Percentiles rank a stretch among this genome's conserved stretches.
Evolutionary conservation across 2,329 filamentous ascomycete species (phyloP).

Genomic region (Emergomyces orientalis): DNA sequence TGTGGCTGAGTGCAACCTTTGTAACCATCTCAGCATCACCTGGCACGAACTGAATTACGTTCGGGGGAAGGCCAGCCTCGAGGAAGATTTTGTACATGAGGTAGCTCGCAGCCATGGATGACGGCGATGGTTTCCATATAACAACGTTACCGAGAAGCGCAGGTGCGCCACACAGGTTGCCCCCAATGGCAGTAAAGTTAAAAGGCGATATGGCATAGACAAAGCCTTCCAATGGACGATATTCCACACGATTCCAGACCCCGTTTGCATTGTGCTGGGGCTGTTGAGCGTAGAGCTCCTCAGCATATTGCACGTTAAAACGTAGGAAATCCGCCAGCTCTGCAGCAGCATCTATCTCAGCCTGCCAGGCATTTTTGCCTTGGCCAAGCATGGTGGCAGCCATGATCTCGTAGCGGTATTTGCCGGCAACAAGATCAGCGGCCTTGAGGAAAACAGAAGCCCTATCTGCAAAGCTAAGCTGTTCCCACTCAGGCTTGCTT

Average conservation of each 20-base stretch:
- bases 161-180: conserved; percentile 71
- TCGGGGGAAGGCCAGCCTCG: conserved; percentile 76
- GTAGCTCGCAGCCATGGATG: conserved; percentile 81
- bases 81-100: conserved; percentile 80
- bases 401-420: conserved; percentile 95
- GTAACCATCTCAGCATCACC: conserved; percentile 80
- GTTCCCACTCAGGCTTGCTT: conserved; percentile 77
- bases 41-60: conserved; percentile 88
- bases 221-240: conserved; percentile 91
- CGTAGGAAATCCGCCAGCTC: conserved; percentile 86
- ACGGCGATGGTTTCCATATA: conserved; percentile 90
- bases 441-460: conserved; percentile 93
- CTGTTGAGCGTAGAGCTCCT: conserved; percentile 81
- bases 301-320: conserved; percentile 77
- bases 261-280: conserved; percentile 72
- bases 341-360: conserved; percentile 92
- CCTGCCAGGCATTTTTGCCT: conserved; percentile 97
- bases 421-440: conserved; percentile 76
- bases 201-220: conserved; percentile 90
- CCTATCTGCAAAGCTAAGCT: conserved; percentile 77
- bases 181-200: conserved; percentile 93
- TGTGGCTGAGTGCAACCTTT: conserved; percentile 63
- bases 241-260: conserved; percentile 84
- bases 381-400: conserved; percentile 91
- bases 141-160: conserved; percentile 90